Conservation (phyloP, 2,329 filamentous ascomycete species). For the Triangularia verruculosa region DNA sequence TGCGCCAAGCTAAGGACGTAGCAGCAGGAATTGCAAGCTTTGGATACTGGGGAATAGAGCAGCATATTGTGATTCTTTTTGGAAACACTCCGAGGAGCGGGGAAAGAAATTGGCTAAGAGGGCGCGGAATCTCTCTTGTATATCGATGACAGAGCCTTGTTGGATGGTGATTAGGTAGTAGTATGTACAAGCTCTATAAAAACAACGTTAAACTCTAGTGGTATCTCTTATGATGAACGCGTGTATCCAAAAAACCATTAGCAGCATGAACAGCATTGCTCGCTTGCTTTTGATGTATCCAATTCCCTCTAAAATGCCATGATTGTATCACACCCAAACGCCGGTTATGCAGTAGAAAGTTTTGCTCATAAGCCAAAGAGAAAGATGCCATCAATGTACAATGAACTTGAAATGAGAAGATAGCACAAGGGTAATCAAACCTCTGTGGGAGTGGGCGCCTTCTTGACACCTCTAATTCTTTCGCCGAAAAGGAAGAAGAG, state of each 20-base stretch:
- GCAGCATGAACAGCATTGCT: not conserved
- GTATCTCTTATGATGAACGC: not conserved
- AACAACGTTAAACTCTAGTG: not conserved
- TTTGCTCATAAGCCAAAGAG: not conserved
- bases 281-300: not conserved
- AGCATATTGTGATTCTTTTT: too few relatives aligned
- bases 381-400: not conserved
- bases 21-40: not conserved
- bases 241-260: not conserved
- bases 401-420: not conserved
- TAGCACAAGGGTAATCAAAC: not conserved
- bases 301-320: not conserved
- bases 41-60: not conserved
- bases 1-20: not conserved
- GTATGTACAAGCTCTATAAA: not conserved
- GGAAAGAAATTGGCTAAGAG: not conserved
- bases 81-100: not conserved
- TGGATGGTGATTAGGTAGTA: not conserved
- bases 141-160: not conserved
- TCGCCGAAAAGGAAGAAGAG: conserved; percentile 39
- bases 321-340: not conserved
- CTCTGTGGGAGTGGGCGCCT: conserved; percentile 31
- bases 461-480: conserved; percentile 31
- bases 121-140: not conserved
- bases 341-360: not conserved